phyloP scores from a whole-genome alignment of 257 asterid species.

The Striga asiatica region DNA sequence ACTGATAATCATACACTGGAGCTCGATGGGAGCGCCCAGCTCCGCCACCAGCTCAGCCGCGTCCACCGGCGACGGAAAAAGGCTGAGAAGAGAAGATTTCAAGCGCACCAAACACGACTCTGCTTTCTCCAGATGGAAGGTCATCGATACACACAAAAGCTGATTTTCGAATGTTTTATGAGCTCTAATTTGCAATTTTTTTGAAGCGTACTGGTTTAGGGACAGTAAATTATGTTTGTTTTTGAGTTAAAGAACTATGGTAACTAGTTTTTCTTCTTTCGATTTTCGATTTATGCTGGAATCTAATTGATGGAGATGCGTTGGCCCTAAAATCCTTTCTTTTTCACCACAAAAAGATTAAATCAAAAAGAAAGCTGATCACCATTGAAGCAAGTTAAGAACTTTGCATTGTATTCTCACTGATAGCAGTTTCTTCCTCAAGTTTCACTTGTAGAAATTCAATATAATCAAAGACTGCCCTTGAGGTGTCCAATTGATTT shows the following conservation, averaged over 20 bases:
- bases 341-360: neutral
- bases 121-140: constrained; percentile 90
- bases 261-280: neutral
- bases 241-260: neutral
- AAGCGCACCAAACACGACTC: constrained; percentile 71
- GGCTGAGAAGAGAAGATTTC: constrained; percentile 68
- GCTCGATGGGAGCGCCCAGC: constrained; percentile 19
- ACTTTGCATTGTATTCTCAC: neutral
- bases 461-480: neutral
- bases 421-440: neutral
- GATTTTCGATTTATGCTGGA: neutral
- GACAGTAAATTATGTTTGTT: neutral
- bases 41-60: constrained; percentile 14
- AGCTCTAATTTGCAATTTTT: neutral
- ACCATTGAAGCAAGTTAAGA: neutral
- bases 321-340: neutral
- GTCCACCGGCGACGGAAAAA: no score
- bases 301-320: neutral
- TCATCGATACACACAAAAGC: constrained; percentile 6
- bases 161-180: neutral
- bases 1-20: neutral
- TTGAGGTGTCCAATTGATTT: constrained; percentile 3
- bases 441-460: neutral
- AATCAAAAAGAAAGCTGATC: neutral
- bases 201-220: neutral